Evolutionary conservation across 768 basidiomycete genomes (phyloP), one percentile per base, ranked within the genome.

Genomic region (Leucosporidium yakuticum): DNA sequence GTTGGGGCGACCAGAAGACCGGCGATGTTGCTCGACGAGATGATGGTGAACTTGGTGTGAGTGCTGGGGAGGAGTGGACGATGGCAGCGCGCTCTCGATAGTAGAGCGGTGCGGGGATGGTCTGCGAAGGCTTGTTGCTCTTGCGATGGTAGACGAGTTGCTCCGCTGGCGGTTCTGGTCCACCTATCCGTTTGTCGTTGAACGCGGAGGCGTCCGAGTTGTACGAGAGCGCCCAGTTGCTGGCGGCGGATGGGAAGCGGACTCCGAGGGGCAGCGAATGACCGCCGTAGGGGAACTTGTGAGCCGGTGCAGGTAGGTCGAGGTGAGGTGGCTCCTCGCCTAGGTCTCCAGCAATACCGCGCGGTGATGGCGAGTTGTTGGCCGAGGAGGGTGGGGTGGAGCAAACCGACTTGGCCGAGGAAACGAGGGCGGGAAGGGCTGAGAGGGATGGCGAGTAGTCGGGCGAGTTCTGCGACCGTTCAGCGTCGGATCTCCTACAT

Each of bases 361-460:
- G 32, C 0, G 51, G 36, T 14, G 31, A 47, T 0, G 69, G 69
- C 8, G 62, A 63, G 62, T 64, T 70, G n/a, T 51, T 63, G 32
- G 65, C 69, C 11, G 62, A 63, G 23, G 65, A 67, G 11, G 69
- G 69, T 11, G 69, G 69, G 1, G 69, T 70, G 53, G 69, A 70
- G 62, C 69, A 70, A 0, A 36, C 44, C 21, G 58, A 60, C 59
- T 67, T 66, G 31, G 62, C 50, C 20, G 69, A 70, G 6, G 65
- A 39, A 31, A 70, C 32, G 50, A 70, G 65, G 15, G 69, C 65
- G 31, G 69, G 69, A 0, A 70, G 58, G 20, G 69, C 62, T 8
- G 62, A 67, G 19, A 70, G 62, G 54, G 59, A 70, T 31, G 69
- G 69, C 23, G 69, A 70, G 32, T 63, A 66, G 20, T 70, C 69